phyloP scores from a whole-genome alignment of 441 rosid genomes.

The Eutrema salsugineum region DNA sequence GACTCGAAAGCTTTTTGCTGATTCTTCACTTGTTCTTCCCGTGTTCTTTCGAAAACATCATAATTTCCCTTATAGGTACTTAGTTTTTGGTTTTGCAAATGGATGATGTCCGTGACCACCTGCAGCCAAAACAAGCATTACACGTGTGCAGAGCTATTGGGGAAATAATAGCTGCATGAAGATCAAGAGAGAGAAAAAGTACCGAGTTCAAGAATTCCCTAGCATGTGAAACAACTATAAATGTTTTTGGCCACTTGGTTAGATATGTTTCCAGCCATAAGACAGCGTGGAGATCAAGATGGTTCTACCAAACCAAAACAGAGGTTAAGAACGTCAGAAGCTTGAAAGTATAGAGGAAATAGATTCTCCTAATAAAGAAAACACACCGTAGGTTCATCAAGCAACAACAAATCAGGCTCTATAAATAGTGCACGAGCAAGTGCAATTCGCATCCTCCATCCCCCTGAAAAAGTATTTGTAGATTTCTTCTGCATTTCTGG shows the following conservation, averaged over 20 bases:
- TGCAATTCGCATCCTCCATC: slow-evolving; percentile 99
- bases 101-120: slow-evolving; percentile 98
- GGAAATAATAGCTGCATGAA: slow-evolving; percentile 1
- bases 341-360: neutral
- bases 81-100: slow-evolving; percentile 85
- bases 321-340: neutral
- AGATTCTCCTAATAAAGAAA: neutral
- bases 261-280: slow-evolving; percentile 93
- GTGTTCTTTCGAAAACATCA: slow-evolving; percentile 84
- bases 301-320: slow-evolving; percentile 66
- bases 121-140: slow-evolving; percentile 33
- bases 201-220: slow-evolving; percentile 97
- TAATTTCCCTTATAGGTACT: slow-evolving; percentile 80
- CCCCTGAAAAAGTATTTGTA: slow-evolving; percentile 92
- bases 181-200: slow-evolving; percentile 18
- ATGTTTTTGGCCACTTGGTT: slow-evolving; percentile 96
- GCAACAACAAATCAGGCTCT: slow-evolving; percentile 93
- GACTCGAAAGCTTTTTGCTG: slow-evolving; percentile 90
- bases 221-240: slow-evolving; percentile 97
- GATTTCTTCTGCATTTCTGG: slow-evolving; percentile 85
- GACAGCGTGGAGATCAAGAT: slow-evolving; percentile 99
- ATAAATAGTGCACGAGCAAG: slow-evolving; percentile 93
- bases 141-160: slow-evolving; percentile 5
- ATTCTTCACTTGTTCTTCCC: slow-evolving; percentile 84
- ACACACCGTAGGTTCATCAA: slow-evolving; percentile 94